Evolutionary conservation across 768 basidiomycete species (phyloP).

Genomic region (Calocera cornea): DNA sequence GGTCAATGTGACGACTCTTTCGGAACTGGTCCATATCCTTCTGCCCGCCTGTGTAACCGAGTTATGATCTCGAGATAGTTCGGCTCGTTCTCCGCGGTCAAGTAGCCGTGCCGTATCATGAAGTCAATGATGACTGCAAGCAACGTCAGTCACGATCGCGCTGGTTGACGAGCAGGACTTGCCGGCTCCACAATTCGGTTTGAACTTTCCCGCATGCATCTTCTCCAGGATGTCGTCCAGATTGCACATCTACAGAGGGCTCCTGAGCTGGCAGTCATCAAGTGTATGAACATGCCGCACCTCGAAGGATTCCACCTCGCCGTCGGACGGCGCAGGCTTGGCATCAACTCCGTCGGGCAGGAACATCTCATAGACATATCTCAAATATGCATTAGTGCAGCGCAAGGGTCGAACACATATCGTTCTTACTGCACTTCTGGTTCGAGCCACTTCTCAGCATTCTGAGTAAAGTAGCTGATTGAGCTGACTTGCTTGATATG

Average conservation of each 20-base stretch:
- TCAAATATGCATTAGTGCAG: slow-evolving; percentile 19
- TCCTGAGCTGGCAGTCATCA: neutral
- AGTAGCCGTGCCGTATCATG: slow-evolving; percentile 68
- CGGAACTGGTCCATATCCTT: neutral
- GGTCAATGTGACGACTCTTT: neutral
- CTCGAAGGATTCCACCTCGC: slow-evolving; percentile 89
- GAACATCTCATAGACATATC: slow-evolving; percentile 72
- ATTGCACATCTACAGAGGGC: slow-evolving; percentile 42
- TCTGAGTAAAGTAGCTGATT: slow-evolving; percentile 73
- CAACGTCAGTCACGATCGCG: neutral
- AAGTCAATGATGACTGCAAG: slow-evolving; percentile 70
- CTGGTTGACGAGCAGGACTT: neutral
- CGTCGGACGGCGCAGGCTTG: slow-evolving; percentile 68
- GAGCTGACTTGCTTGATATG: slow-evolving; percentile 50
- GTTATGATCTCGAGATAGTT: slow-evolving; percentile 65
- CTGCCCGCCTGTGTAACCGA: slow-evolving; percentile 45
- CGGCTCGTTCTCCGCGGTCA: slow-evolving; percentile 81
- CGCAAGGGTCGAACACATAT: neutral
- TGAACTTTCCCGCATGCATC: slow-evolving; percentile 66
- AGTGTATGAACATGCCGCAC: slow-evolving; percentile 29
- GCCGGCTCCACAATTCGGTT: slow-evolving; percentile 85
- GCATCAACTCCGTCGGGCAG: slow-evolving; percentile 42
- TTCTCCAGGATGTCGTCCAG: slow-evolving; percentile 47
- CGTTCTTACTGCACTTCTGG: slow-evolving; percentile 71
- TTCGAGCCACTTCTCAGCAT: slow-evolving; percentile 62